Conservation (phyloP, 1,139 yeast genomes). For the Kurtzmaniella quercitrusa region DNA sequence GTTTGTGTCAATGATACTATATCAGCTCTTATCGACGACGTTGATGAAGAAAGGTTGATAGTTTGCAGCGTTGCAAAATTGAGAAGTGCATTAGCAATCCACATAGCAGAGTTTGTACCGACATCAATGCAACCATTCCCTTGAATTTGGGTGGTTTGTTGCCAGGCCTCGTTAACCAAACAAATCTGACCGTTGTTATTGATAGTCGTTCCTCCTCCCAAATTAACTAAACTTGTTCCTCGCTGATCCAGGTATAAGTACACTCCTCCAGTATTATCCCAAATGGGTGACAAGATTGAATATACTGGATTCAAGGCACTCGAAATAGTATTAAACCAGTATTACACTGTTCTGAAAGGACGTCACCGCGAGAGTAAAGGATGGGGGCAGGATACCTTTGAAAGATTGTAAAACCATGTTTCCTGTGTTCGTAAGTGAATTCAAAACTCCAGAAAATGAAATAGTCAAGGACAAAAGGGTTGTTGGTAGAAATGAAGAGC, state of each 20-base stretch:
- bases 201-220: slow-evolving; percentile 13
- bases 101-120: slow-evolving; percentile 18
- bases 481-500: slow-evolving; percentile 10
- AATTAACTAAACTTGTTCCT: slow-evolving; percentile 8
- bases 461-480: slow-evolving; percentile 10
- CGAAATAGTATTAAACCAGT: slow-evolving; percentile 11
- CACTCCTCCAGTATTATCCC: slow-evolving; percentile 1
- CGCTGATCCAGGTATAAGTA: slow-evolving; percentile 4
- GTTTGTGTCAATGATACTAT: slow-evolving; percentile 16
- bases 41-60: slow-evolving; percentile 16
- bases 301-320: slow-evolving; percentile 9
- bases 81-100: slow-evolving; percentile 9
- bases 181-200: slow-evolving; percentile 28
- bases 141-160: slow-evolving; percentile 18
- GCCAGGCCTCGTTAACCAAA: slow-evolving; percentile 19
- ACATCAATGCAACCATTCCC: slow-evolving; percentile 28
- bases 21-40: slow-evolving; percentile 12
- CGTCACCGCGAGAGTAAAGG: slow-evolving; percentile 13
- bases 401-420: slow-evolving; percentile 13
- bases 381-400: slow-evolving; percentile 15
- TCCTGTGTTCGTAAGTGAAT: slow-evolving; percentile 11
- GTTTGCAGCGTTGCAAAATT: slow-evolving; percentile 16
- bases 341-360: slow-evolving; percentile 9
- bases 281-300: slow-evolving; percentile 9
- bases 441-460: slow-evolving; percentile 10